These are phyloP conservation scores for Nicotiana attenuata DNA, from an alignment of 257 asterid species.

Conservation along the genomic window DNA sequence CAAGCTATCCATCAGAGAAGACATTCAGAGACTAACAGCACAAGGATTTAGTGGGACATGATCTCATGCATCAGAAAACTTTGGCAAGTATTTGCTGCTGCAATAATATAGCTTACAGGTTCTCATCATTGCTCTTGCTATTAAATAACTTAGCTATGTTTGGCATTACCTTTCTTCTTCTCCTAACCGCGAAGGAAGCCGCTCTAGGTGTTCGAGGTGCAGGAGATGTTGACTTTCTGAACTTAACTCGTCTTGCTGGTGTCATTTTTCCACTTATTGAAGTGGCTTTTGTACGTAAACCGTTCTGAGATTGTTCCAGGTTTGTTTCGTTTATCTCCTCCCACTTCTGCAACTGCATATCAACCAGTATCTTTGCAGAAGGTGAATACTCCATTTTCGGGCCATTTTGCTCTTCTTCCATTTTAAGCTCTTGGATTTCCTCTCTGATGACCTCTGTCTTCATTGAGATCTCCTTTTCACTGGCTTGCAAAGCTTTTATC, in stretches of 20 bases:
- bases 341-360: conserved; percentile 44
- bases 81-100: conserved; percentile 19
- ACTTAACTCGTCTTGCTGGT: conserved; percentile 43
- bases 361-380: conserved; percentile 26
- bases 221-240: conserved; percentile 44
- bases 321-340: conserved; percentile 23
- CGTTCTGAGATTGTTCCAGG: conserved; percentile 28
- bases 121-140: conserved; percentile 29
- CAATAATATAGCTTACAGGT: conserved; percentile 5
- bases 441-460: conserved; percentile 44
- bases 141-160: conserved; percentile 46
- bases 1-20: not conserved
- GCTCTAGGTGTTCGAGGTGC: conserved; percentile 33
- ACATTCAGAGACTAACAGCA: not conserved
- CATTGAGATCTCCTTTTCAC: conserved; percentile 60
- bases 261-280: conserved; percentile 36
- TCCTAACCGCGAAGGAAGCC: conserved; percentile 43
- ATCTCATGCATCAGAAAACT: conserved; percentile 23
- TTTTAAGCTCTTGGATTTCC: conserved; percentile 45
- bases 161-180: conserved; percentile 62
- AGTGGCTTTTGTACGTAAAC: conserved; percentile 26
- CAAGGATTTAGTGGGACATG: not conserved
- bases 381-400: conserved; percentile 29
- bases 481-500: conserved; percentile 77
- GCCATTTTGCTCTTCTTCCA: conserved; percentile 38